Evolutionary conservation across 1,284 basidiomycete genomes (phyloP).

Genomic region (Leucoagaricus sp.): DNA sequence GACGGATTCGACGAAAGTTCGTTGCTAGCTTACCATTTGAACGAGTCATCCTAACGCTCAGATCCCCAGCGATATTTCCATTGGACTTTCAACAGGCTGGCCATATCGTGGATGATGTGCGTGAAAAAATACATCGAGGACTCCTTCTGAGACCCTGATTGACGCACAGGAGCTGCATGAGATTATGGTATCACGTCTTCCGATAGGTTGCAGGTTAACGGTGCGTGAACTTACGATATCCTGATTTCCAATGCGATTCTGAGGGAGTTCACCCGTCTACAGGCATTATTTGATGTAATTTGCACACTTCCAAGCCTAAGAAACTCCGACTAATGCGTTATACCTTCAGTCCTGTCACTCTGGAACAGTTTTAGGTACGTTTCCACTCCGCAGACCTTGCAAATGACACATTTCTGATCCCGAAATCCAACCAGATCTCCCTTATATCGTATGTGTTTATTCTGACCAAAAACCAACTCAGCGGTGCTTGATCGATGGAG

Average conservation of each 20-base stretch:
- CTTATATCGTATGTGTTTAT: slow-evolving; percentile 50
- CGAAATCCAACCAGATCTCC: slow-evolving; percentile 48
- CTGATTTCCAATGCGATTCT: too few relatives aligned
- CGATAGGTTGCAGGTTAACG: slow-evolving; percentile 67
- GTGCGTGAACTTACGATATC: slow-evolving; percentile 36
- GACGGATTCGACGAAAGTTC: slow-evolving; percentile 74
- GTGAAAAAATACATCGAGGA: slow-evolving; percentile 23
- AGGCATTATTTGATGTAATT: slow-evolving; percentile 74
- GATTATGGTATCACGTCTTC: slow-evolving; percentile 60
- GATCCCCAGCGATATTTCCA: slow-evolving; percentile 62
- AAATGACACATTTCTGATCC: neutral
- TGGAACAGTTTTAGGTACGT: slow-evolving; percentile 58
- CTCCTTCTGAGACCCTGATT: neutral
- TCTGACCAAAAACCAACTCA: neutral
- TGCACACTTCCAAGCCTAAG: slow-evolving; percentile 20
- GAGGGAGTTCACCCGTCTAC: too few relatives aligned
- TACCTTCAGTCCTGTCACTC: slow-evolving; percentile 58
- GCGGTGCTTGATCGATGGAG: neutral
- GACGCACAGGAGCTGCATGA: slow-evolving; percentile 54
- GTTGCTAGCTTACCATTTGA: neutral
- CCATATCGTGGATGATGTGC: slow-evolving; percentile 77
- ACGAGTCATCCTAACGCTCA: neutral
- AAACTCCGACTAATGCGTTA: slow-evolving; percentile 16
- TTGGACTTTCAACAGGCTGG: slow-evolving; percentile 72
- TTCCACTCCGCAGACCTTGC: neutral